Evolutionary conservation across 73 alveolate species (phyloP), one percentile per base, ranked within the genome.

Genomic region (Paramecium pentaurelia): DNA sequence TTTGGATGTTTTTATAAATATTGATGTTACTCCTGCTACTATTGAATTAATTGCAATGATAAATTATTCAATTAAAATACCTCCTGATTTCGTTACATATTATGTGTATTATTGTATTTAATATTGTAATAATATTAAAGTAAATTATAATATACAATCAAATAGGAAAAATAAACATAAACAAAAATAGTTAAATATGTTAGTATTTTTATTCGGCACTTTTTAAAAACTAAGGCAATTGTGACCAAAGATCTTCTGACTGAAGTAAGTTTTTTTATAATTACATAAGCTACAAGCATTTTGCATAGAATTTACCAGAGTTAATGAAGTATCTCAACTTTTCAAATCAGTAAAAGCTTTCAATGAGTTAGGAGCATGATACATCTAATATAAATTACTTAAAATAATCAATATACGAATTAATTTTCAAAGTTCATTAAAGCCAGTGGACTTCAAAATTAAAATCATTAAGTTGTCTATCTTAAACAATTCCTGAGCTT

Each of bases 21-120:
- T 73, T 36, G 87, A 73, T 73, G 60, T 73, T 73, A 73, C 87
- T 36, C 60, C 87, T 30, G 60, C 58, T 73, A 73, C 87, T 4
- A 73, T 73, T 9, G 87, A 73, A 36, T 20, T 73, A 38, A 14
- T 73, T 16, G 87, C 87, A 5, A 73, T 22, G 34, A 37, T 73
- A 25, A 73, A 34, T 37, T 37, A 73, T 37, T 73, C 38, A n/a
- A 40, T 73, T 9, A 73, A 73, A 73, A 73, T 73, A 73, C 87
- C 87, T 12, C 34, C 34, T 30, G 87, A 73, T 37, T 73, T 37
- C 60, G n/a, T 73, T 12, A 73, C 87, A 36, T 73, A 73, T 73
- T 73, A 73, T 18, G 87, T 73, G 58, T 16, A 40, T 37, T 37
- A 64, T 34, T 64, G 84, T 34, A 64, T 64, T 14, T 64, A 64